phyloP scores from a whole-genome alignment of 257 asterid species.

The Cordia subcordata region DNA sequence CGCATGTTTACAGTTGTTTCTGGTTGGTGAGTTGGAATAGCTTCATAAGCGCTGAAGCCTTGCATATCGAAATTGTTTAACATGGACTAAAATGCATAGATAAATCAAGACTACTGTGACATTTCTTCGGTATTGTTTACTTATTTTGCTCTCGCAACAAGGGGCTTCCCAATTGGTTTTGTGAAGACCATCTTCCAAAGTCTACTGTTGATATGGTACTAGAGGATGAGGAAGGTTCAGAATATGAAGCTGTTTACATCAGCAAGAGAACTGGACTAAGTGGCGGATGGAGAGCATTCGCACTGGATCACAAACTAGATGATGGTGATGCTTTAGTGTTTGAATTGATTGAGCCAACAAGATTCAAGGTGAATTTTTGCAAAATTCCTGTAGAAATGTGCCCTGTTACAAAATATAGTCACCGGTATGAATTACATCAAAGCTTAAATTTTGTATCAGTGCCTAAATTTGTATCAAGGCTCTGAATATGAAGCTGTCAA shows the following conservation, averaged over 20 bases:
- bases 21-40: constrained; percentile 69
- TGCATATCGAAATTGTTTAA: neutral
- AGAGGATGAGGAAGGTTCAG: constrained; percentile 56
- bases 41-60: constrained; percentile 2
- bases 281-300: constrained; percentile 98
- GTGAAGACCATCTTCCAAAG: constrained; percentile 59
- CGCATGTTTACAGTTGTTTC: constrained; percentile 94
- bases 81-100: too few species aligned
- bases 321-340: constrained; percentile 87
- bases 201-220: constrained; percentile 47
- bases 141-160: constrained; percentile 12
- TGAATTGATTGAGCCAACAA: constrained; percentile 63
- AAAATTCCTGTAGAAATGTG: constrained; percentile 4
- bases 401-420: neutral
- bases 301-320: constrained; percentile 75
- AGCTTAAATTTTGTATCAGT: neutral
- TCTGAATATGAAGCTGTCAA: neutral
- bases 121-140: neutral
- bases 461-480: too few species aligned
- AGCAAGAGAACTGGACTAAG: constrained; percentile 73
- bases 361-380: constrained; percentile 57
- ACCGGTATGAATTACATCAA: too few species aligned
- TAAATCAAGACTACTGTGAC: neutral
- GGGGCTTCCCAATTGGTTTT: constrained; percentile 75
- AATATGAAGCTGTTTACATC: constrained; percentile 55